phyloP scores from a whole-genome alignment of 129 eudicot genomes.

The Cynara cardunculus region DNA sequence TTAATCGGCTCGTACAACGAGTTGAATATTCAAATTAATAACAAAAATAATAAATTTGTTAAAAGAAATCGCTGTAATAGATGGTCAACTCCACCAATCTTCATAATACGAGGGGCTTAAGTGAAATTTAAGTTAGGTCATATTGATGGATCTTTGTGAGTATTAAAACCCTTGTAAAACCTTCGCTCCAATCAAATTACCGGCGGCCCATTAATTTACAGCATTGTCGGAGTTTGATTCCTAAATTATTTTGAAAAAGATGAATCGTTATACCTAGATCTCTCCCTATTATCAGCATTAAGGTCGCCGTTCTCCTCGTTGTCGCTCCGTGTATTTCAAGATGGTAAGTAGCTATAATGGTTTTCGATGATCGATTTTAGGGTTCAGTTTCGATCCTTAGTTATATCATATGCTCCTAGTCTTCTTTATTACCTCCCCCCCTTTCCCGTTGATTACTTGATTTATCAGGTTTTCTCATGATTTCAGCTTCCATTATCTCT shows the following conservation, averaged over 20 bases:
- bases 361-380: slow-evolving; percentile 8
- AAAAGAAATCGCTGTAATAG: too few species aligned
- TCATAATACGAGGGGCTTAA: background rate
- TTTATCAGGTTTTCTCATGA: slow-evolving; percentile 2
- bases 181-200: slow-evolving; percentile 6
- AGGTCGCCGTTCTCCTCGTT: background rate
- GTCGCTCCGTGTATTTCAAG: background rate
- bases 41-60: too few species aligned
- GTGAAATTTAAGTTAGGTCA: background rate
- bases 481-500: slow-evolving; percentile 58
- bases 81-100: background rate
- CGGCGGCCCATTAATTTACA: slow-evolving; percentile 11
- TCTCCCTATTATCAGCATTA: background rate
- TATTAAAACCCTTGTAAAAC: slow-evolving; percentile 5
- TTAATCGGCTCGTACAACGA: too few species aligned
- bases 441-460: background rate
- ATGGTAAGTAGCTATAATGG: slow-evolving; percentile 13
- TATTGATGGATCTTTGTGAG: background rate
- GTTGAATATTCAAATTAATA: too few species aligned
- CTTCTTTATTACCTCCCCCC: background rate
- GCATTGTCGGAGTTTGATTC: background rate
- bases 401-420: background rate
- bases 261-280: slow-evolving; percentile 5
- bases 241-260: background rate
- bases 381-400: background rate